A percentile compares a stretch with the other conserved stretches of the same genome.
Conservation (phyloP, 495 filamentous ascomycete species). For the Parathielavia appendiculata region DNA sequence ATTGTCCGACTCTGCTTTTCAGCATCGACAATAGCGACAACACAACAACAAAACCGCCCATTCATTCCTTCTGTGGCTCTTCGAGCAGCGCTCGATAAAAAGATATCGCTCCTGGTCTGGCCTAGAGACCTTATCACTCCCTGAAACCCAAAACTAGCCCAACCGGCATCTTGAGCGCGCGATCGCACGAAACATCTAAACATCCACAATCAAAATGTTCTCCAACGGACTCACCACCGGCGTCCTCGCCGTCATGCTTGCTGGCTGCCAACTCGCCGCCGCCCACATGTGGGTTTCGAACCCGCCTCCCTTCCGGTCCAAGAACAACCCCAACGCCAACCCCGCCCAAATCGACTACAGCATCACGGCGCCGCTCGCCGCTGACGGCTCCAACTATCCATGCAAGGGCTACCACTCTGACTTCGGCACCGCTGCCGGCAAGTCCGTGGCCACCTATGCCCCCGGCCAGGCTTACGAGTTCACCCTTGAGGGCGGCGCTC, state of each 20-base stretch:
- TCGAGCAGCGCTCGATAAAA: slow-evolving; percentile 25
- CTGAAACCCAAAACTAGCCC: slow-evolving; percentile 5
- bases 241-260: slow-evolving; percentile 29
- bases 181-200: slow-evolving; percentile 8
- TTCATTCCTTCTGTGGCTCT: slow-evolving; percentile 17
- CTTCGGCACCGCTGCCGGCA: slow-evolving; percentile 43
- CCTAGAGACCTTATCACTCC: slow-evolving; percentile 10
- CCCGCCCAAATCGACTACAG: slow-evolving; percentile 48
- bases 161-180: slow-evolving; percentile 20
- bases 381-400: slow-evolving; percentile 50
- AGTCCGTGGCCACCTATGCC: slow-evolving; percentile 45
- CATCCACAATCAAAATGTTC: slow-evolving; percentile 30
- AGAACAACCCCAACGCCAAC: slow-evolving; percentile 47
- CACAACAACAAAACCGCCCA: slow-evolving; percentile 6
- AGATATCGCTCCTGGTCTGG: slow-evolving; percentile 10
- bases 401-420: slow-evolving; percentile 65
- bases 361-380: slow-evolving; percentile 52
- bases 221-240: slow-evolving; percentile 29
- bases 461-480: slow-evolving; percentile 56
- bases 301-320: slow-evolving; percentile 52
- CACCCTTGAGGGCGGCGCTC: slow-evolving; percentile 52
- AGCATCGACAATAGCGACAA: slow-evolving; percentile 18
- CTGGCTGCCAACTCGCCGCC: slow-evolving; percentile 35
- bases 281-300: slow-evolving; percentile 58
- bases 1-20: slow-evolving; percentile 12